Conservation (phyloP, 2,329 filamentous ascomycete species). For the Sporothrix brasiliensis region DNA sequence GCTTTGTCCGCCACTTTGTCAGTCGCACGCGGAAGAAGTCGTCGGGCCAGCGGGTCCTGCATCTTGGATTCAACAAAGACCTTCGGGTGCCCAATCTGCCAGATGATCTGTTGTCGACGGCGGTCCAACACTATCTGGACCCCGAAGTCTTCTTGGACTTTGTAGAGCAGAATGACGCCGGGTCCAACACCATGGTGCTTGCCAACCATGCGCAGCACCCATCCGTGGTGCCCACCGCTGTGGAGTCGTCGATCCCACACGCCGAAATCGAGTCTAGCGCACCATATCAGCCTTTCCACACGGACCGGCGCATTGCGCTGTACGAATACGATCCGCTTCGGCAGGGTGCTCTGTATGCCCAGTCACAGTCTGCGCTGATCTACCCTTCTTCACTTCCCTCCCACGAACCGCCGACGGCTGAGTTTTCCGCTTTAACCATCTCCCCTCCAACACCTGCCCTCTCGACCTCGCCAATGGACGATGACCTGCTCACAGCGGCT, state of each 20-base stretch:
- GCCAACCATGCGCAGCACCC: slow-evolving; percentile 47
- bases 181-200: slow-evolving; percentile 58
- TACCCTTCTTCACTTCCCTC: background rate
- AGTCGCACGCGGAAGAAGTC: slow-evolving; percentile 59
- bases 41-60: slow-evolving; percentile 57
- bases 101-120: slow-evolving; percentile 60
- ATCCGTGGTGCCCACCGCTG: slow-evolving; percentile 47
- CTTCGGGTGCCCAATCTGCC: slow-evolving; percentile 66
- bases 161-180: slow-evolving; percentile 56
- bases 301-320: slow-evolving; percentile 80
- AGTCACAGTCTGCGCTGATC: background rate
- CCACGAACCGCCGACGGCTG: slow-evolving; percentile 17
- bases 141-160: slow-evolving; percentile 60
- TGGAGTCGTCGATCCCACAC: slow-evolving; percentile 68
- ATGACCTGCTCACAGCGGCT: background rate
- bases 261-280: slow-evolving; percentile 95
- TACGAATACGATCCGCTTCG: slow-evolving; percentile 59
- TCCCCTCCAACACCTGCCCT: slow-evolving; percentile 44
- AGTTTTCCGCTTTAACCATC: slow-evolving; percentile 25
- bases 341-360: background rate
- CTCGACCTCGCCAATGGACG: slow-evolving; percentile 1
- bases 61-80: slow-evolving; percentile 64
- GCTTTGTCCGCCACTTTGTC: slow-evolving; percentile 67
- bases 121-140: slow-evolving; percentile 59
- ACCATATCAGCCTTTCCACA: slow-evolving; percentile 94